A percentile compares a stretch with the other conserved stretches of the same genome.
Evolutionary conservation across 441 rosid genomes (phyloP).

Genomic region (Eruca vesicaria): DNA sequence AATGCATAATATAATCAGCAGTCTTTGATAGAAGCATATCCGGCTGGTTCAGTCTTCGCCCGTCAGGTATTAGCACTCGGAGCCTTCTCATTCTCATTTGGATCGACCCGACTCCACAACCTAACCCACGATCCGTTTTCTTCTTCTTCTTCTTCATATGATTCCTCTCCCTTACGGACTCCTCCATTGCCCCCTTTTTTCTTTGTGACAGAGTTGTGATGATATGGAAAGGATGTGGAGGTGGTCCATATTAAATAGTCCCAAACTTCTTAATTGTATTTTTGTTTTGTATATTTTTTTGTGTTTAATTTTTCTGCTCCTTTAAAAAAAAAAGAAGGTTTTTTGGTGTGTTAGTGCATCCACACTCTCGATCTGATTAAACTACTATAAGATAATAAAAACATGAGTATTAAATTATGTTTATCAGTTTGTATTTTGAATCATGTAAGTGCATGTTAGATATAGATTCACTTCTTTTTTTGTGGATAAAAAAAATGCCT

Average conservation of each 20-base stretch:
- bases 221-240: constrained; percentile 7
- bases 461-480: no score
- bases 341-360: no score
- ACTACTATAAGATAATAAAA: no score
- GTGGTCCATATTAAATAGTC: constrained; percentile 8
- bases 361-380: no score
- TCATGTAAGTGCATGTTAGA: no score
- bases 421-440: no score
- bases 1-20: constrained; percentile 57
- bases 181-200: not conserved
- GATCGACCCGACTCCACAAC: constrained; percentile 8
- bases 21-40: constrained; percentile 53
- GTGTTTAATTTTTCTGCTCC: not conserved
- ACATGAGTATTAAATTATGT: no score
- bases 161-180: constrained; percentile 22
- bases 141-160: constrained; percentile 26
- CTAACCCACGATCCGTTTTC: constrained; percentile 3
- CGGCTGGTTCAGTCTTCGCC: constrained; percentile 49
- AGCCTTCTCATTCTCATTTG: constrained; percentile 53
- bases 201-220: not conserved
- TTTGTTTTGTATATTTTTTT: not conserved
- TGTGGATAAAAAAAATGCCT: no score
- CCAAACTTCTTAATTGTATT: not conserved
- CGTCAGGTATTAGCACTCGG: constrained; percentile 67
- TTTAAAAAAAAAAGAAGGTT: no score